A percentile compares a stretch with the other conserved stretches of the same genome.
Evolutionary conservation across 2,329 filamentous ascomycete genomes (phyloP).

Genomic region (Chaetomiaceae sp.): DNA sequence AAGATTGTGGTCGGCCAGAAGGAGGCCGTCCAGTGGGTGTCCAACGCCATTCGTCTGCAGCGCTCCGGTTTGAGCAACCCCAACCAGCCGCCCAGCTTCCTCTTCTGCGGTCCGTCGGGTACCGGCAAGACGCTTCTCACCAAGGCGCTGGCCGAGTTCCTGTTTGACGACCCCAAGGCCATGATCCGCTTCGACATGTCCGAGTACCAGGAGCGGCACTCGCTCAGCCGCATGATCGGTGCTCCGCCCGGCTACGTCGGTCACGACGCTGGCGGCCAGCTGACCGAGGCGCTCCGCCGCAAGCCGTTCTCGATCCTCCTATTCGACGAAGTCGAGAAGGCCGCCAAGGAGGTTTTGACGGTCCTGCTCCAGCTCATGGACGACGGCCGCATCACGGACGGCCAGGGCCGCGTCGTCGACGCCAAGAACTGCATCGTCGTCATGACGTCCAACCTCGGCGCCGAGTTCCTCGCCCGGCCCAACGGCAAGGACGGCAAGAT

Average conservation of each 20-base stretch:
- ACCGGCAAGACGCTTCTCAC: constrained; percentile 97
- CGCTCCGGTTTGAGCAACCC: constrained; percentile 92
- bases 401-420: constrained; percentile 90
- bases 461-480: constrained; percentile 83
- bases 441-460: constrained; percentile 97
- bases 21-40: constrained; percentile 88
- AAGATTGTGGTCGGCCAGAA: constrained; percentile 89
- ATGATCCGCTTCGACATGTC: constrained; percentile 99
- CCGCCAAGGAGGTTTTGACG: constrained; percentile 93
- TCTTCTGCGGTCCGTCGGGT: constrained; percentile 97
- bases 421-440: constrained; percentile 98
- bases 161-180: constrained; percentile 93
- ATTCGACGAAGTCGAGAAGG: constrained; percentile 98
- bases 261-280: constrained; percentile 90
- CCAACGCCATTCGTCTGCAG: constrained; percentile 92
- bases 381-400: constrained; percentile 96
- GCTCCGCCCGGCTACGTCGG: constrained; percentile 96
- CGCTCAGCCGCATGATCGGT: constrained; percentile 94
- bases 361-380: constrained; percentile 99
- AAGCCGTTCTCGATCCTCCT: constrained; percentile 96
- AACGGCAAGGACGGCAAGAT: constrained; percentile 77
- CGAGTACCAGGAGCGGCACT: constrained; percentile 96
- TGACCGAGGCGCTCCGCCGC: constrained; percentile 89
- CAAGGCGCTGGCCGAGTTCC: constrained; percentile 93
- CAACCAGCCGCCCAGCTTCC: constrained; percentile 94